Base-by-base conservation (phyloP, 768 basidiomycete species). In the Tricholoma sp. region DNA sequence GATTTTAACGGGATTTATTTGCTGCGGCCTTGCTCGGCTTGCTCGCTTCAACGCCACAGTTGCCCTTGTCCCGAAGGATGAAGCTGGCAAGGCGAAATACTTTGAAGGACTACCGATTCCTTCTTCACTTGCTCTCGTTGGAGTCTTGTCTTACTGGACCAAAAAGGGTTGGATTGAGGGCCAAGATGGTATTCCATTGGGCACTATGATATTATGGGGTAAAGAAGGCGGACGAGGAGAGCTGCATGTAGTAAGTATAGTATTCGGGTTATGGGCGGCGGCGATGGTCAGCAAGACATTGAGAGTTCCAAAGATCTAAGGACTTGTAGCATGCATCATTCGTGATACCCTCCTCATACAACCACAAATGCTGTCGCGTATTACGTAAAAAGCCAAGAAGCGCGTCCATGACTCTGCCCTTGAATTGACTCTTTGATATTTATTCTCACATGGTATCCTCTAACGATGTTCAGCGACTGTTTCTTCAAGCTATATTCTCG, bases 41-140 rank as follows among this genome's bases (percentile, higher is more conserved):
- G 97, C 97, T 9, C 86, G 97, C 41, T 99, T 98, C 81, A 99
- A 99, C 71, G 97, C 96, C 8, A 99, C 97, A 0, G 96, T 97
- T 56, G 97, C 97, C 3, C 76, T 93, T 42, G 80, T 97, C 24
- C 96, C 96, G 1, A 95, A 94, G 70, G 90, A 94, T 67, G 73
- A 70, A 6, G 79, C 79, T 31, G 96, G 97, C 56, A 98, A 98
- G 70, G 80, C 90, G 13, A 86, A 87, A 65, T 98, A 95, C 76
- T 99, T 98, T 68, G 97, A 98, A 73, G 97, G 97, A 5, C 82
- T 99, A 18, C 97, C 97, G 24, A 98, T 99, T 58, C 97, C 97
- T 1, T 91, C 91, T 0, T 90, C 91, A 10, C 80, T 99, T 47
- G 80, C 66, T 10, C 79, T 99, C 54, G 94, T 97, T 55, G 83